Conservation (phyloP, 306 rosid species). For the Quercus alba region DNA sequence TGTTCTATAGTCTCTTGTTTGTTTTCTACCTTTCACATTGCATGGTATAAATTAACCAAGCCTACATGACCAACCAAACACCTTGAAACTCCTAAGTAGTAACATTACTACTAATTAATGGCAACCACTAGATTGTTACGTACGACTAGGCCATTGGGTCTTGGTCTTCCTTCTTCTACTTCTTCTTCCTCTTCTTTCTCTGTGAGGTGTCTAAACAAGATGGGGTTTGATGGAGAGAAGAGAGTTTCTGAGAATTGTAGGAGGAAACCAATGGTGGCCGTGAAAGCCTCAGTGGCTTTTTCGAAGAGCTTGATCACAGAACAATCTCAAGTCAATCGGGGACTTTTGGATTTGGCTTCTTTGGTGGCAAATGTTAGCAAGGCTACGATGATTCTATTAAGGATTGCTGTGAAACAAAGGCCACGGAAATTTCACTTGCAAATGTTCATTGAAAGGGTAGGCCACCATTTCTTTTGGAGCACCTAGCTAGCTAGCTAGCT, state of each 20-base stretch:
- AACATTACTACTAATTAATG: conserved; percentile 5
- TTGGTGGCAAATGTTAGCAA: background rate
- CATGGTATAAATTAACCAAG: conserved; percentile 4
- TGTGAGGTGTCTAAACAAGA: conserved; percentile 8
- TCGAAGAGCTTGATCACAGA: background rate
- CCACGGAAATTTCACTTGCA: conserved; percentile 23
- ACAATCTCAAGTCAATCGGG: background rate
- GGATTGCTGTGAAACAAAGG: conserved; percentile 5
- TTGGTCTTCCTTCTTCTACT: conserved; percentile 15
- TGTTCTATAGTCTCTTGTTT: no score
- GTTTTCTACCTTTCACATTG: background rate
- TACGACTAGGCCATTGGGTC: conserved; percentile 13
- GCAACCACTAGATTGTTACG: conserved; percentile 31
- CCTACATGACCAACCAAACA: background rate
- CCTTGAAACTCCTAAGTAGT: background rate
- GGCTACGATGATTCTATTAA: conserved; percentile 13
- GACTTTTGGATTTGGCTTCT: conserved; percentile 22
- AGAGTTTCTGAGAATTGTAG: background rate
- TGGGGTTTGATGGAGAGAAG: background rate
- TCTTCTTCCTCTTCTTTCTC: conserved; percentile 9
- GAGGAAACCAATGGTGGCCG: conserved; percentile 7
- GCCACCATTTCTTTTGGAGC: background rate
- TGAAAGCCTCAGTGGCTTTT: conserved; percentile 14
- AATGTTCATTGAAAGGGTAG: conserved; percentile 47
- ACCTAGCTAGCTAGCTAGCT: no score